Evolutionary conservation across 202 grass and related monocot species (phyloP), one percentile per base, ranked within the genome.

Genomic region (Digitaria exilis): DNA sequence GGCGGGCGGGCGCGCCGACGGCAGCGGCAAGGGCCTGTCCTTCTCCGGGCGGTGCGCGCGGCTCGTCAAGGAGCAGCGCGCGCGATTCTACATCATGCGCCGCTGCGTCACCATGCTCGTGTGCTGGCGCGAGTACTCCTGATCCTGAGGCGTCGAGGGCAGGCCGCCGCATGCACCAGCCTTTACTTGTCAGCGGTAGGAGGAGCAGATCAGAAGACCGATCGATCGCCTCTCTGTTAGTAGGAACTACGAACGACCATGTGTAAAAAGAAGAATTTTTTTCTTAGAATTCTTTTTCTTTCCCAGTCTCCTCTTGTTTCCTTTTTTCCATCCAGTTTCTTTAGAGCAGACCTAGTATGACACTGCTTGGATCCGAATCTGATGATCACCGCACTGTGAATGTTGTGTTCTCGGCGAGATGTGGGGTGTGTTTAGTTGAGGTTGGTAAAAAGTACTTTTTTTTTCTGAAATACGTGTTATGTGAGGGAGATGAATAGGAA

Each of bases 31-130:
- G 84, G 46, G 55, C 49, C 65, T 62, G 49, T 93, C 96, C 42
- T 98, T 95, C 89, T 78, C 90, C 34, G 82, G 89, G 39, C 85
- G 96, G 65, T 98, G 96, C 79, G 83, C 89, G 76, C 82, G 90
- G 72, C 84, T 98, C 28, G 90, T 92, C 76, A 98, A 98, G 77
- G 90, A 98, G 83, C 96, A 95, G 84, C 78, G 90, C 67, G 89
- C 96, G 41, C 77, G 89, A 82, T 93, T 95, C 89, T 98, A 98
- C 77, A 98, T 98, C 87, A 90, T 95, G 90, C 92, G 96, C 45
- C 92, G 93, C 14, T 98, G 93, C 85, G 96, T 98, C 69, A 93
- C 84, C 29, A 95, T 98, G 92, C 95, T 98, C 30, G 78, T 87
- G 8, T 93, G 95, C 79, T 98, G 92, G 95, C 89, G 87, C 85